A percentile compares a stretch with the other conserved stretches of the same genome.
Conservation (phyloP, 768 basidiomycete genomes). For the Pleurotus tuoliensis region DNA sequence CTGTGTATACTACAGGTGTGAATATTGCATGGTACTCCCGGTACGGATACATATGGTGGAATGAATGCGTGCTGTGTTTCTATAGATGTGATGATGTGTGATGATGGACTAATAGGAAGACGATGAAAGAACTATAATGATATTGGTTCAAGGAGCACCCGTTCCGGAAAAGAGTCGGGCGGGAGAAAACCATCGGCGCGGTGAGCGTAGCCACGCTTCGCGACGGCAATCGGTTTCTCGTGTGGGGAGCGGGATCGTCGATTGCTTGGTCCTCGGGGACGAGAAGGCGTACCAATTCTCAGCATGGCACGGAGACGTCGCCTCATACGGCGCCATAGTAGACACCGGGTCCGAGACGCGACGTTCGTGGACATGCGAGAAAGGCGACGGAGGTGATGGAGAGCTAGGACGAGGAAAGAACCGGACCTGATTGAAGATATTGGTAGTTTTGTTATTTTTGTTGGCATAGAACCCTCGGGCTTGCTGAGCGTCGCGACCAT, state of each 20-base stretch:
- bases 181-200: slow-evolving; percentile 52
- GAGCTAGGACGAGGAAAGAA: slow-evolving; percentile 50
- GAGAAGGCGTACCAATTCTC: slow-evolving; percentile 7
- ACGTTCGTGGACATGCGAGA: slow-evolving; percentile 28
- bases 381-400: slow-evolving; percentile 39
- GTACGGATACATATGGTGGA: neutral
- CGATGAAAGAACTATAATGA: neutral
- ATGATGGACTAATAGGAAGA: neutral
- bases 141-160: slow-evolving; percentile 25
- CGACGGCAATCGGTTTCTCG: slow-evolving; percentile 26
- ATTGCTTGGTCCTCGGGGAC: slow-evolving; percentile 26
- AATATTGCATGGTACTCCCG: neutral
- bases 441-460: slow-evolving; percentile 27
- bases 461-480: slow-evolving; percentile 10
- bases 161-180: slow-evolving; percentile 46
- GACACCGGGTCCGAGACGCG: slow-evolving; percentile 26
- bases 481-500: slow-evolving; percentile 18
- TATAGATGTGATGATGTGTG: neutral
- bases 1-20: no score
- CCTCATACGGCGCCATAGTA: slow-evolving; percentile 20
- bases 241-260: slow-evolving; percentile 21
- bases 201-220: slow-evolving; percentile 28
- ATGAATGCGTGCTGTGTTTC: neutral
- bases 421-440: slow-evolving; percentile 38
- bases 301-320: slow-evolving; percentile 4